Conservation (phyloP, 2,329 filamentous ascomycete genomes). For the Rasamsonia emersonii region DNA sequence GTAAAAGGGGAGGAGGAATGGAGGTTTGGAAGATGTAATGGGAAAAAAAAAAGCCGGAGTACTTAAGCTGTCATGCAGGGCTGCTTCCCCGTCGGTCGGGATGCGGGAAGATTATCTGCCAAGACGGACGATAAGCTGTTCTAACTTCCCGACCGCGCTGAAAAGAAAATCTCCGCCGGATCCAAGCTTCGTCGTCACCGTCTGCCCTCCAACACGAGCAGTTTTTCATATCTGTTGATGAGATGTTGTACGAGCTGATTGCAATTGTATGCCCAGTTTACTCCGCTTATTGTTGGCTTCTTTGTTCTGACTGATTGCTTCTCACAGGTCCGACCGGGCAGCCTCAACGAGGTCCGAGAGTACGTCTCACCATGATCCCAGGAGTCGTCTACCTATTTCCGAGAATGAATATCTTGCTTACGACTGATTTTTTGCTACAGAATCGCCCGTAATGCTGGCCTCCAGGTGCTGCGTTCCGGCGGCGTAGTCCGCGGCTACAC, state of each 20-base stretch:
- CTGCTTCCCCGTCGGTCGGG: too few relatives aligned
- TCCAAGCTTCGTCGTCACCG: constrained; percentile 8
- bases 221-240: constrained; percentile 16
- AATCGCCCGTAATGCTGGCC: constrained; percentile 79
- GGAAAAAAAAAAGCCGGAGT: too few relatives aligned
- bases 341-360: constrained; percentile 89
- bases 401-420: constrained; percentile 5
- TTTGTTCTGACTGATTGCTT: constrained; percentile 10
- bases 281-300: neutral
- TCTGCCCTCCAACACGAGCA: constrained; percentile 11
- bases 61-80: too few relatives aligned
- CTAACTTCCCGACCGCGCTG: too few relatives aligned
- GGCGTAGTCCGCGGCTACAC: constrained; percentile 86
- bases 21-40: constrained; percentile 8
- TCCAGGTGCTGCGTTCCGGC: constrained; percentile 69
- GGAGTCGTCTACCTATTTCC: neutral
- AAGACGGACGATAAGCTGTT: constrained; percentile 2
- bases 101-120: too few relatives aligned
- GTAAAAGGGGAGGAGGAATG: constrained; percentile 8
- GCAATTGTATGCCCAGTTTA: constrained; percentile 63
- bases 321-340: constrained; percentile 78
- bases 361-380: constrained; percentile 42
- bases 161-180: constrained; percentile 13
- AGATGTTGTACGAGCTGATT: constrained; percentile 96
- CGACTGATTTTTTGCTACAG: constrained; percentile 38